A percentile compares a stretch with the other conserved stretches of the same genome.
Conservation (phyloP, 352 stramenopile genomes). For the Pythium brassicae region DNA sequence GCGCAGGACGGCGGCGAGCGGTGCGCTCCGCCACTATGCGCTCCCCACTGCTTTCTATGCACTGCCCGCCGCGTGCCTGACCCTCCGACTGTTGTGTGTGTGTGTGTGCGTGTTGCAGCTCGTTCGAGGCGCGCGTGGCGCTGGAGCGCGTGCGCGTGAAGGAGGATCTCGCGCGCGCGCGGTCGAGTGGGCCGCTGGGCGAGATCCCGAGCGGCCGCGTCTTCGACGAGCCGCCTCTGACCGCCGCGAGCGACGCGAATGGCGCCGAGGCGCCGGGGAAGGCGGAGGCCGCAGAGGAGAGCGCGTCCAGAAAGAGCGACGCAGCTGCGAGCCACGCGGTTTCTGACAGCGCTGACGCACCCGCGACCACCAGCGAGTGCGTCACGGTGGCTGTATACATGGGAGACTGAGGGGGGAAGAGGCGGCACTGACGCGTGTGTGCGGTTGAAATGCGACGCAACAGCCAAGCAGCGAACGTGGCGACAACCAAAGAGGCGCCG, state of each 20-base stretch:
- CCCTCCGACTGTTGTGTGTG: background rate
- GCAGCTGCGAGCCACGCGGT: background rate
- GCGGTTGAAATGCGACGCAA: background rate
- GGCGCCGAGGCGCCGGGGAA: constrained; percentile 49
- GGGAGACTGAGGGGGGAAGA: too few species aligned
- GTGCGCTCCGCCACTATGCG: background rate
- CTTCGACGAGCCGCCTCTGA: constrained; percentile 45
- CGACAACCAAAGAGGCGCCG: background rate
- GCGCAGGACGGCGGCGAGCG: background rate
- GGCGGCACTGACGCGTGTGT: background rate
- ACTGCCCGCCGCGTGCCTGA: too few species aligned
- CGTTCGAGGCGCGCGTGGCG: constrained; percentile 15
- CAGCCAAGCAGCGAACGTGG: background rate
- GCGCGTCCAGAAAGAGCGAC: background rate
- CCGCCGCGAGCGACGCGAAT: constrained; percentile 9
- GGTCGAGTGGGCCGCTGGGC: constrained; percentile 18
- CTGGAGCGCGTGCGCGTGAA: constrained; percentile 34
- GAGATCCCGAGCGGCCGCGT: constrained; percentile 46
- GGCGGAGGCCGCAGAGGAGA: constrained; percentile 31
- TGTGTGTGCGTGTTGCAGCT: background rate
- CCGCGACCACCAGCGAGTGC: background rate
- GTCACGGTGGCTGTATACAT: background rate
- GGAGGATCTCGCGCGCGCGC: constrained; percentile 32
- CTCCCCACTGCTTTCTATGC: too few species aligned
- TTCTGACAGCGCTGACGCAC: background rate